Evolutionary conservation across 371 early-diverging fungal genomes (phyloP).

Genomic region (Umbelopsis sp.): DNA sequence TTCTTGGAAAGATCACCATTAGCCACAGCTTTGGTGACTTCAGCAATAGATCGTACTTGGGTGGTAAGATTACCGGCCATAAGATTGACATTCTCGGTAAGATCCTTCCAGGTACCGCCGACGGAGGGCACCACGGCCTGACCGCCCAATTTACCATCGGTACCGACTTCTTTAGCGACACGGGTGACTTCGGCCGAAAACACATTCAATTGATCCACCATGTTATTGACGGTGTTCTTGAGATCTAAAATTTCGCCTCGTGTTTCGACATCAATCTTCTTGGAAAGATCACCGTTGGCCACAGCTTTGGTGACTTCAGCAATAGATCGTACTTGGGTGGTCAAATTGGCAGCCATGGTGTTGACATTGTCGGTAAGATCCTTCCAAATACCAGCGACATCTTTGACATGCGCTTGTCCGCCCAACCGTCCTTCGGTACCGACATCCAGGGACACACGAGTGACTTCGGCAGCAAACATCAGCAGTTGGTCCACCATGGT

Average conservation of each 20-base stretch:
- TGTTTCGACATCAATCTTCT: constrained; percentile 55
- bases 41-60: constrained; percentile 61
- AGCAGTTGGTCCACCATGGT: constrained; percentile 38
- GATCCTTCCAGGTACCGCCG: constrained; percentile 55
- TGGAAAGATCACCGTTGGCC: constrained; percentile 64
- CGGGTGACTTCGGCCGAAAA: constrained; percentile 56
- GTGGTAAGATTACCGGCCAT: constrained; percentile 62
- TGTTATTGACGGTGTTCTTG: constrained; percentile 57
- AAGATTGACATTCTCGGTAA: constrained; percentile 59
- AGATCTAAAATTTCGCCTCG: constrained; percentile 57
- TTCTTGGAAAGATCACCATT: constrained; percentile 42
- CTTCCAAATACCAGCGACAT: constrained; percentile 62
- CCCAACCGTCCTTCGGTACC: constrained; percentile 59
- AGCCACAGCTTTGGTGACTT: constrained; percentile 59
- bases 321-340: constrained; percentile 62
- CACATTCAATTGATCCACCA: constrained; percentile 62
- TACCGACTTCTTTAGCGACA: constrained; percentile 52
- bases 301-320: constrained; percentile 60
- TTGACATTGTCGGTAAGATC: constrained; percentile 65
- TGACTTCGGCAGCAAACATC: constrained; percentile 47
- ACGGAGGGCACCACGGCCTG: constrained; percentile 54
- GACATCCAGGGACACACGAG: constrained; percentile 51
- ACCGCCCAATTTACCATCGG: constrained; percentile 53
- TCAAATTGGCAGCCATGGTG: constrained; percentile 60
- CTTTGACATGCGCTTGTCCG: constrained; percentile 42